Evolutionary conservation across 768 basidiomycete genomes (phyloP).

Genomic region (Suillus spraguei): DNA sequence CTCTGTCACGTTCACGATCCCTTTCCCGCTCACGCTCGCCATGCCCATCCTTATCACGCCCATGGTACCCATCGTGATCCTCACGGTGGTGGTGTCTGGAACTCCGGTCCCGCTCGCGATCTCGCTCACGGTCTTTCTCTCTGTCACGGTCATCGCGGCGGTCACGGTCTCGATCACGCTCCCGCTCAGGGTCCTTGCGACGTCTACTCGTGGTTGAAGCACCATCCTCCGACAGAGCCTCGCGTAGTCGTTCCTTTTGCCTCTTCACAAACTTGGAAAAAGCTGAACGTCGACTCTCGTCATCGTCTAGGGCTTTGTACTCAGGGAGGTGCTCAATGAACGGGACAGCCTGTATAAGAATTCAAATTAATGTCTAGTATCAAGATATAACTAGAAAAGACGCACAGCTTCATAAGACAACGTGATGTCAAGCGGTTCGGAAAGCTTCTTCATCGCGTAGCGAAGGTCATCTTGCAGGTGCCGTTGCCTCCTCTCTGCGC

Average conservation of each 20-base stretch:
- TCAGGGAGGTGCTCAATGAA: conserved; percentile 83
- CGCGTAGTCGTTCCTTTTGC: conserved; percentile 88
- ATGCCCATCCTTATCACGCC: conserved; percentile 27
- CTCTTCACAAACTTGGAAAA: conserved; percentile 88
- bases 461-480: conserved; percentile 95
- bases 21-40: conserved; percentile 42
- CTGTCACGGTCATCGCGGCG: conserved; percentile 36
- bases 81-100: conserved; percentile 29
- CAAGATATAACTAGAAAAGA: conserved; percentile 10
- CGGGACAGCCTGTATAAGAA: conserved; percentile 58
- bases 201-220: conserved; percentile 77
- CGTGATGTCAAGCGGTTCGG: conserved; percentile 78
- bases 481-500: conserved; percentile 80
- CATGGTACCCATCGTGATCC: conserved; percentile 14
- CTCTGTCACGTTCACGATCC: conserved; percentile 45
- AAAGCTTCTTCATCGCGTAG: conserved; percentile 90
- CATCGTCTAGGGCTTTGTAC: conserved; percentile 85
- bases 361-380: conserved; percentile 4
- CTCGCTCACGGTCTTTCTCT: conserved; percentile 32
- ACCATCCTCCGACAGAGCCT: conserved; percentile 80
- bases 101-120: conserved; percentile 34
- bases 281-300: conserved; percentile 79
- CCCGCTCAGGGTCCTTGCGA: conserved; percentile 70
- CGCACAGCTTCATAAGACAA: conserved; percentile 81
- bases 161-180: conserved; percentile 50